phyloP scores from a whole-genome alignment of 2,329 filamentous ascomycete genomes.

The Clonostachys solani region DNA sequence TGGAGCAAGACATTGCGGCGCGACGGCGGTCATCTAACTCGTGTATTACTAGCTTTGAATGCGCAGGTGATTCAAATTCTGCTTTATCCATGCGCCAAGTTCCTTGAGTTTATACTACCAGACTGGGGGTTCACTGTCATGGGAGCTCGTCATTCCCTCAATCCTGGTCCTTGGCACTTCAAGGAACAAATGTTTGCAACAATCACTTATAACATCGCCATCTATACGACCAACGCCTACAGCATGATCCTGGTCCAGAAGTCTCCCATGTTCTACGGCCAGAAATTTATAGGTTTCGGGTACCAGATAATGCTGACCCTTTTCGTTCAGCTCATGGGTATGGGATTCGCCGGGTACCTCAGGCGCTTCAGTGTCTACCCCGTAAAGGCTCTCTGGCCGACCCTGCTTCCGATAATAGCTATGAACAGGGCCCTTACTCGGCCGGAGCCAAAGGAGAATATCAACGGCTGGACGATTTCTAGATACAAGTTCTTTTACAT shows the following conservation, averaged over 20 bases:
- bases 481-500: conserved; percentile 43
- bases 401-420: conserved; percentile 42
- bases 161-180: conserved; percentile 46
- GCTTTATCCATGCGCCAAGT: conserved; percentile 42
- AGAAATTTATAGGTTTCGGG: conserved; percentile 36
- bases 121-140: conserved; percentile 35
- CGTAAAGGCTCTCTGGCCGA: conserved; percentile 48
- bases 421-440: conserved; percentile 58
- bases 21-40: too few species aligned
- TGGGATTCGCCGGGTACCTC: conserved; percentile 45
- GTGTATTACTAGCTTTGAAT: too few species aligned
- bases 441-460: conserved; percentile 69
- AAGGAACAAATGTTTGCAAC: conserved; percentile 55
- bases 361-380: conserved; percentile 49
- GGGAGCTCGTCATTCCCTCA: conserved; percentile 33
- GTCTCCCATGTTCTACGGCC: conserved; percentile 44
- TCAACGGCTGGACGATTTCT: conserved; percentile 57
- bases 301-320: conserved; percentile 47
- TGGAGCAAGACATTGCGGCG: too few species aligned
- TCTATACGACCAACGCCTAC: conserved; percentile 36
- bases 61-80: conserved; percentile 32
- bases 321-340: conserved; percentile 50
- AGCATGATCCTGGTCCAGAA: conserved; percentile 42
- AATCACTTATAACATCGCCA: conserved; percentile 49
- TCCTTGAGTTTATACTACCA: conserved; percentile 38